phyloP scores from a whole-genome alignment of 176 grass and related monocot species.

The Juncus effusus region DNA sequence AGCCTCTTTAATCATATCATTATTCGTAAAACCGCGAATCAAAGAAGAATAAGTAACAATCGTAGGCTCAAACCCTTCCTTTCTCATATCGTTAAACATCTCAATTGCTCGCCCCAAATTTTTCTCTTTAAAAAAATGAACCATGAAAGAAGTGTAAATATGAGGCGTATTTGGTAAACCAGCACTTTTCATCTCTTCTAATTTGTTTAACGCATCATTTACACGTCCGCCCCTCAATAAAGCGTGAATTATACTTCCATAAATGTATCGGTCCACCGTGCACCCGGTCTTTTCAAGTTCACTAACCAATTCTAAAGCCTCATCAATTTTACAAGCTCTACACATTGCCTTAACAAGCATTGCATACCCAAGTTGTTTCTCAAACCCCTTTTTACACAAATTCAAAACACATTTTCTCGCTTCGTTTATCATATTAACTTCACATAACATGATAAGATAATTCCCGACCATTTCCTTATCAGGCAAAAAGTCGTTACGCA shows the following conservation, averaged over 20 bases:
- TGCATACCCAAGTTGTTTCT: slow-evolving; percentile 45
- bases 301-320: slow-evolving; percentile 48
- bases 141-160: slow-evolving; percentile 65
- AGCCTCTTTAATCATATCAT: slow-evolving; percentile 71
- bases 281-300: slow-evolving; percentile 50
- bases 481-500: slow-evolving; percentile 41
- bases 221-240: slow-evolving; percentile 53
- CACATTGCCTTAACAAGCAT: slow-evolving; percentile 69
- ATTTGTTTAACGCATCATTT: slow-evolving; percentile 53
- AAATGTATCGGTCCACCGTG: slow-evolving; percentile 50
- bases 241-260: slow-evolving; percentile 72
- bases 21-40: slow-evolving; percentile 69
- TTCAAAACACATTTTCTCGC: slow-evolving; percentile 44
- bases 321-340: slow-evolving; percentile 49
- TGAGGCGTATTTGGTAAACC: slow-evolving; percentile 49
- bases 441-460: slow-evolving; percentile 72
- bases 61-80: slow-evolving; percentile 53
- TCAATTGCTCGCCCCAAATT: slow-evolving; percentile 51
- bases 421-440: slow-evolving; percentile 47
- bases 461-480: slow-evolving; percentile 41
- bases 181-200: slow-evolving; percentile 66
- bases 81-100: slow-evolving; percentile 57
- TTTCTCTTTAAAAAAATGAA: slow-evolving; percentile 74
- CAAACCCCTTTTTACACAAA: slow-evolving; percentile 62
- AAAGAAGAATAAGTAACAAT: slow-evolving; percentile 70